Conservation (phyloP, 345 rosid genomes). For the Arabidopsis arenosa region DNA sequence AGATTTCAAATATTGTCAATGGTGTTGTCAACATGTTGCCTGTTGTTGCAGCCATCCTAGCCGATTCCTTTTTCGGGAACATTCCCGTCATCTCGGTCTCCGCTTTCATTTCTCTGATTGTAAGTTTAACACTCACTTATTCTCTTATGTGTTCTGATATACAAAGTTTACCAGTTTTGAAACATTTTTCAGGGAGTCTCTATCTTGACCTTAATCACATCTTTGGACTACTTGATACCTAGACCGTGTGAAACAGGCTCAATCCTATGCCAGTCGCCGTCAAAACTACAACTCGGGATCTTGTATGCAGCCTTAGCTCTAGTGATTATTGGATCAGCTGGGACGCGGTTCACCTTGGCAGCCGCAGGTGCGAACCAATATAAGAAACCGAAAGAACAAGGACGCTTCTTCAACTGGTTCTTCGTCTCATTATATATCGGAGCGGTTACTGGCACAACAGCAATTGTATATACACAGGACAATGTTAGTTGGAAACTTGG, state of each 20-base stretch:
- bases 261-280: conserved; percentile 43
- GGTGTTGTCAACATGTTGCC: conserved; percentile 49
- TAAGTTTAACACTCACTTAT: conserved; percentile 27
- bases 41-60: conserved; percentile 50
- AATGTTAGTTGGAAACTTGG: conserved; percentile 61
- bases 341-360: conserved; percentile 49
- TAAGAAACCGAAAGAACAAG: conserved; percentile 46
- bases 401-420: conserved; percentile 59
- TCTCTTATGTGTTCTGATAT: not conserved
- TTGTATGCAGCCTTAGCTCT: conserved; percentile 53
- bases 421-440: conserved; percentile 44
- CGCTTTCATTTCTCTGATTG: conserved; percentile 47
- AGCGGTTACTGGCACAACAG: conserved; percentile 37
- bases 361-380: conserved; percentile 60
- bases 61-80: conserved; percentile 56
- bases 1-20: conserved; percentile 43
- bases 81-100: conserved; percentile 44
- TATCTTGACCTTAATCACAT: conserved; percentile 48
- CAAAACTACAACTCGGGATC: conserved; percentile 46
- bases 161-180: not conserved
- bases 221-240: conserved; percentile 47
- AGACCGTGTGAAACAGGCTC: conserved; percentile 43
- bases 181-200: conserved; percentile 47
- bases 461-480: conserved; percentile 52
- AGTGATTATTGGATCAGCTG: conserved; percentile 42